Evolutionary conservation across 2,329 filamentous ascomycete genomes (phyloP), one percentile per base, ranked within the genome.

Genomic region (Alternaria atra): DNA sequence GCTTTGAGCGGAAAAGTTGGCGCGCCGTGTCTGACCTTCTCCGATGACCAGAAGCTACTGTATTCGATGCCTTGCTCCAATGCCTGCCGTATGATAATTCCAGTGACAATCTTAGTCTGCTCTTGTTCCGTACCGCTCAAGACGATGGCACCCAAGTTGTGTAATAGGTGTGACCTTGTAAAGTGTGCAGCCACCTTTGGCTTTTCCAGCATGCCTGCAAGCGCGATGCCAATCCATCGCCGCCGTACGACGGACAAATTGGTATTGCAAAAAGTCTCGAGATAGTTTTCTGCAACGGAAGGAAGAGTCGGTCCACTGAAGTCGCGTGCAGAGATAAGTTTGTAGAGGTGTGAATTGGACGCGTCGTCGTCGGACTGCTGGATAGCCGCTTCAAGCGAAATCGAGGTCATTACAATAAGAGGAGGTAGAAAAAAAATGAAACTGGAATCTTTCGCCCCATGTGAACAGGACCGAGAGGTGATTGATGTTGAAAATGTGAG

Each of bases 161-260:
- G 52, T 10, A 74, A 40, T 13, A 56, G 58, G 10, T 61, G 39
- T n/a, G 61, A 35, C 29, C 47, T 51, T 47, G 48, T 55, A 15
- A 77, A 51, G 30, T 69, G 65, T 6, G 66, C 46, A 17, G 60
- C 60, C 15, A 73, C 67, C 23, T 47, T 32, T 7, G 57, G 32
- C 25, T 58, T 58, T 40, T 64, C 53, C 20, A 78, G 61, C 64
- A 77, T 72, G 8, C 61, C 68, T 32, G 59, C 59, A n/a, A 78
- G 62, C n/a, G 68, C 63, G 3, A 78, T 51, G 12, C 76, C 76
- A 47, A 70, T 56, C 74, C 74, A 78, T 69, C 75, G 67, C 55
- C 75, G 67, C 34, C 65, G 68, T 20, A 42, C 44, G 15, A 58
- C 27, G 12, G 72, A 71, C 20, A 37, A 50, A 8, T 12, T 48